phyloP scores from a whole-genome alignment of 2,329 filamentous ascomycete genomes.

The Escovopsis sp. region DNA sequence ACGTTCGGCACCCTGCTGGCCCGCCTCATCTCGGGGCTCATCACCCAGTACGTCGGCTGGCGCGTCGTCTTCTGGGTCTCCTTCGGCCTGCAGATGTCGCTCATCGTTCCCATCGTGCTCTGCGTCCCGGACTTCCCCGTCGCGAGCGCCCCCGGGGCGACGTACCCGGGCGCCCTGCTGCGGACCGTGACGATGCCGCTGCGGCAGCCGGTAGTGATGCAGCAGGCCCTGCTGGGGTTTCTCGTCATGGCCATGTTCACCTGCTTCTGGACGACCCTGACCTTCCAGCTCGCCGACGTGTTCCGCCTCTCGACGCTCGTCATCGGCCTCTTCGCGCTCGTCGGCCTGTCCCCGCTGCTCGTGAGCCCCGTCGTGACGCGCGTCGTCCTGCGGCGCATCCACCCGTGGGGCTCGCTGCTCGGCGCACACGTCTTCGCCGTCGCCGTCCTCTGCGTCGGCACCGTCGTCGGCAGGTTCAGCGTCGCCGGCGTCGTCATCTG shows the following conservation, averaged over 20 bases:
- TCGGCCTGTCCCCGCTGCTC: slow-evolving; percentile 56
- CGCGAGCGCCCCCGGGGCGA: slow-evolving; percentile 47
- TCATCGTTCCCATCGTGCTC: slow-evolving; percentile 49
- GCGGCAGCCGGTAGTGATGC: slow-evolving; percentile 51
- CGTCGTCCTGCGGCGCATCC: slow-evolving; percentile 51
- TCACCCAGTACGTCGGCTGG: slow-evolving; percentile 62
- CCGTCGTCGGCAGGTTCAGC: slow-evolving; percentile 49
- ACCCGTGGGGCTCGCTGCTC: slow-evolving; percentile 53
- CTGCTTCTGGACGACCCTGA: slow-evolving; percentile 50
- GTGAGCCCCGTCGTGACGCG: slow-evolving; percentile 52
- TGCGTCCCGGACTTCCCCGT: slow-evolving; percentile 73
- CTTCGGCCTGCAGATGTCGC: slow-evolving; percentile 53
- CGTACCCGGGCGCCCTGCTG: slow-evolving; percentile 49
- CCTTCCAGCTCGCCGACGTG: slow-evolving; percentile 61
- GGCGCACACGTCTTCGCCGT: slow-evolving; percentile 45
- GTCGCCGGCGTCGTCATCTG: slow-evolving; percentile 61
- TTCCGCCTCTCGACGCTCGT: slow-evolving; percentile 52
- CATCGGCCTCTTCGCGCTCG: slow-evolving; percentile 67
- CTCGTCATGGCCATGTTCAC: slow-evolving; percentile 38
- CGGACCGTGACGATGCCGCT: slow-evolving; percentile 36
- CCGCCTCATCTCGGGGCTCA: slow-evolving; percentile 58
- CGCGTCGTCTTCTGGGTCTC: slow-evolving; percentile 67
- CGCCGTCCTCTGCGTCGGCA: slow-evolving; percentile 49
- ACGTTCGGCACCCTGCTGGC: slow-evolving; percentile 64
- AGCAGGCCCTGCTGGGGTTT: slow-evolving; percentile 53